These are phyloP conservation scores for Pyrus communis DNA, from an alignment of 306 rosid species.

Conservation along the genomic window DNA sequence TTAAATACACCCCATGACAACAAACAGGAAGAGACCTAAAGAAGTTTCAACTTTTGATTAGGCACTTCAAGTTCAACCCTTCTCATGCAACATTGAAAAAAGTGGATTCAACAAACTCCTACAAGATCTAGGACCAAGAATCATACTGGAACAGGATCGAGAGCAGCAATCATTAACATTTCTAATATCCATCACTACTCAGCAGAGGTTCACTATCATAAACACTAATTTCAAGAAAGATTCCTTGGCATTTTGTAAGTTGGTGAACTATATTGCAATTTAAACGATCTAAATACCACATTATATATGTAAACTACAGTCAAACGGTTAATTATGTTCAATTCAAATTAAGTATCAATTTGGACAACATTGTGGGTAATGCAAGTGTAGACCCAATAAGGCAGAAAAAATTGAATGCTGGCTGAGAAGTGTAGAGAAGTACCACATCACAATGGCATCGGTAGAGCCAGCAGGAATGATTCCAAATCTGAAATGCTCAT, in stretches of 20 bases:
- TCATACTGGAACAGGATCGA: not conserved
- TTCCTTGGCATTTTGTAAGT: not conserved
- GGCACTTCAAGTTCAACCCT: not conserved
- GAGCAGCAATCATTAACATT: not conserved
- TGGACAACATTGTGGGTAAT: not conserved
- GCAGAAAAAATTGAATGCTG: too few species aligned
- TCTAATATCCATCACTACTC: not conserved
- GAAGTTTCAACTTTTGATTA: not conserved
- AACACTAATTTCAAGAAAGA: not conserved
- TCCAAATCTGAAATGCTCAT: constrained; percentile 69
- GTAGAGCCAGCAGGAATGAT: constrained; percentile 97
- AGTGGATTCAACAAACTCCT: not conserved
- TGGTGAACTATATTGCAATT: not conserved
- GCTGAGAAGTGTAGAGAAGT: constrained; percentile 11
- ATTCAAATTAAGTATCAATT: not conserved
- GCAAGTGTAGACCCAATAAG: too few species aligned
- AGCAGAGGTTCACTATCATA: not conserved
- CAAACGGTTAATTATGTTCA: not conserved
- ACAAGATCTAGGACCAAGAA: not conserved
- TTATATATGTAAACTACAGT: not conserved
- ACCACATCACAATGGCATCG: constrained; percentile 95
- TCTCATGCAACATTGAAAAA: not conserved
- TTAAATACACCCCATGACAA: not conserved
- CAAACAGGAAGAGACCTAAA: not conserved
- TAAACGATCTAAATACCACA: not conserved